Evolutionary conservation across 352 stramenopile genomes (phyloP), one percentile per base, ranked within the genome.

Genomic region (Pythium guiyangense): DNA sequence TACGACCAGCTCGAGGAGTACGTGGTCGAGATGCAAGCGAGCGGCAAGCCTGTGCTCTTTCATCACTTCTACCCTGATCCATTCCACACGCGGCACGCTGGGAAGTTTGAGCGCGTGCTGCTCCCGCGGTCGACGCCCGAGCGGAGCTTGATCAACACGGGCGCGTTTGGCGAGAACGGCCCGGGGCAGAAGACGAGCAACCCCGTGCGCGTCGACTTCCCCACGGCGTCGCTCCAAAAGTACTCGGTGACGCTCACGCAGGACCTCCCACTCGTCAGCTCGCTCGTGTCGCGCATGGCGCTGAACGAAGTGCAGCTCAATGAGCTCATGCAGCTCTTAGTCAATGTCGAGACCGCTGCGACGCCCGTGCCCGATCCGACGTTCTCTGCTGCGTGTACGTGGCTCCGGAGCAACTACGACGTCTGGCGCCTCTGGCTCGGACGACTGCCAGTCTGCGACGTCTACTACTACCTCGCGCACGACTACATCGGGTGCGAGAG

Each of bases 51-150:
- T 3, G 61, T 86, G 14, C 54, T 66, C 8, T 86, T 84, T 49
- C 82, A 82, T 46, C 63, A 79, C 49, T 84, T 71, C 44, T 71
- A 86, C 42, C 73, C 76, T 4, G 69, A 84, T 35, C 49, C 67
- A 9, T 71, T 86, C 29, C 70, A 79, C 40, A 56, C 69, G 14
- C 47, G 56, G 15, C 49, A 77, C 22, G 6, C 17, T 6, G 64
- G 57, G 6, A 18, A 63, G 15, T 62, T 84, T 14, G 61, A 77
- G 46, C 67, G 73, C 15, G 59, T 86, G 12, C 58, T 65, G 3
- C 58, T 84, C 5, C 77, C 77, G 5, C 64, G 57, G n/a, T 47
- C 63, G 11, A 70, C 66, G 5, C 65, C 70, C 15, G 52, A 66
- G 25, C 43, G 39, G 10, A 47, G 46, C 8, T 5, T 72, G n/a